Evolutionary conservation across 371 early-diverging fungal genomes (phyloP).

Genomic region (Actinomucor elegans): DNA sequence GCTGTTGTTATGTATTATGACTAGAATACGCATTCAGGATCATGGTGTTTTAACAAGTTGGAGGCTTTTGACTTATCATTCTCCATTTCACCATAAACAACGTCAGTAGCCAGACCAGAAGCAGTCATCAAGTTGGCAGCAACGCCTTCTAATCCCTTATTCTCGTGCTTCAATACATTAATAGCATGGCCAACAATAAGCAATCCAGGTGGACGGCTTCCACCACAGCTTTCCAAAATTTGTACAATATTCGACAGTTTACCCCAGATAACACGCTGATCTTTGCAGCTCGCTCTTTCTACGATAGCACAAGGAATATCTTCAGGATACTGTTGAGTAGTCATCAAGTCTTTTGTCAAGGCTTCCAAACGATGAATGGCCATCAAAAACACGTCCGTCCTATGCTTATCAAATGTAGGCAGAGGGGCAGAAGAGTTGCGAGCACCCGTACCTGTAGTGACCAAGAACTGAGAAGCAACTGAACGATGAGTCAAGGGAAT

Average conservation of each 20-base stretch:
- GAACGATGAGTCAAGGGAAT: conserved; percentile 91
- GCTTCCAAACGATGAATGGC: conserved; percentile 71
- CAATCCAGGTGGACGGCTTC: conserved; percentile 74
- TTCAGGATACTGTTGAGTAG: conserved; percentile 55
- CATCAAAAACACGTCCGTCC: conserved; percentile 91
- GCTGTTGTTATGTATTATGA: neutral
- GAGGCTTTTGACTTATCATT: neutral
- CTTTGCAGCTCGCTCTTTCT: conserved; percentile 73
- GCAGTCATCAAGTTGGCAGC: conserved; percentile 24
- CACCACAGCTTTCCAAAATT: conserved; percentile 66
- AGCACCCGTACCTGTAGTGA: conserved; percentile 77
- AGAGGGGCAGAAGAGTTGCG: conserved; percentile 48
- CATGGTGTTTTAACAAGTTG: conserved; percentile 38
- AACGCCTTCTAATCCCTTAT: conserved; percentile 35
- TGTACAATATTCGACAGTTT: conserved; percentile 58
- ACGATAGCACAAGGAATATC: conserved; percentile 73
- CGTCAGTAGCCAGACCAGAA: conserved; percentile 11
- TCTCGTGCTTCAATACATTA: conserved; percentile 44
- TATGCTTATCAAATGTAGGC: conserved; percentile 62
- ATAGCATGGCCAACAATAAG: conserved; percentile 66
- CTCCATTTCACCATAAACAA: neutral
- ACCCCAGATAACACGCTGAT: conserved; percentile 69
- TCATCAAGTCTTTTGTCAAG: conserved; percentile 57
- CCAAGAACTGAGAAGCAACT: conserved; percentile 82
- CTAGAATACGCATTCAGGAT: conserved; percentile 45